phyloP scores from a whole-genome alignment of 805 yeast species.

The Starmerella floricola region DNA sequence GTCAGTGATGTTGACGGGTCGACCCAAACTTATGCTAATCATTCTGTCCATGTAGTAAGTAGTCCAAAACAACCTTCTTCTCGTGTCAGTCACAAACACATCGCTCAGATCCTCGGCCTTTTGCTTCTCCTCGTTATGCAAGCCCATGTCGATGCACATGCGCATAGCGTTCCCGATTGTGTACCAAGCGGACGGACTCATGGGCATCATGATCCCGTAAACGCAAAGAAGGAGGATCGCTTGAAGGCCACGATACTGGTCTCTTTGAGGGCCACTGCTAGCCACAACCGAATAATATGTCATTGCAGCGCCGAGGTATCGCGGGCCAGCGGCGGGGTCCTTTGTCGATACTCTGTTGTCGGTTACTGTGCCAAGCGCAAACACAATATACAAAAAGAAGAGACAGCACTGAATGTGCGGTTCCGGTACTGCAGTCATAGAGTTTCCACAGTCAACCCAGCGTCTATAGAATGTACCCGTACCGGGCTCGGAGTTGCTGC shows the following conservation, averaged over 20 bases:
- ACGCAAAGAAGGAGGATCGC: constrained; percentile 56
- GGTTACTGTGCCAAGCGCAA: constrained; percentile 72
- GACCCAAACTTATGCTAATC: constrained; percentile 69
- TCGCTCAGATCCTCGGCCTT: constrained; percentile 27
- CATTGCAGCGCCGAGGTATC: constrained; percentile 47
- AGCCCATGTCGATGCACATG: constrained; percentile 69
- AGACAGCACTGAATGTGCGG: constrained; percentile 27
- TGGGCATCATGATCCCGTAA: constrained; percentile 78
- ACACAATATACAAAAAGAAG: constrained; percentile 61
- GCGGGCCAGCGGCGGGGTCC: constrained; percentile 37
- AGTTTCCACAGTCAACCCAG: constrained; percentile 15
- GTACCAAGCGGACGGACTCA: constrained; percentile 89
- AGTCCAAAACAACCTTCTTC: constrained; percentile 79
- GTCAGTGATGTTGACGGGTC: constrained; percentile 85
- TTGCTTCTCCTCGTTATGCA: constrained; percentile 49
- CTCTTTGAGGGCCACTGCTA: constrained; percentile 24
- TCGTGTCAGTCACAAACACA: constrained; percentile 50
- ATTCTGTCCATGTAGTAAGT: constrained; percentile 77
- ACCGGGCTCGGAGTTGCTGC: constrained; percentile 16
- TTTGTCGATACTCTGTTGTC: constrained; percentile 44
- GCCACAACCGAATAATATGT: constrained; percentile 33
- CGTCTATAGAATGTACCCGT: constrained; percentile 19
- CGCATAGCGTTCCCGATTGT: constrained; percentile 69
- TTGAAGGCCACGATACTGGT: constrained; percentile 60
- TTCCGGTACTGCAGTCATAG: constrained; percentile 15